Percentiles rank a stretch among this genome's conserved stretches.
These are phyloP conservation scores for Pseudognaphalium luteoalbum DNA, from an alignment of 129 eudicot species.

Conservation along the genomic window DNA sequence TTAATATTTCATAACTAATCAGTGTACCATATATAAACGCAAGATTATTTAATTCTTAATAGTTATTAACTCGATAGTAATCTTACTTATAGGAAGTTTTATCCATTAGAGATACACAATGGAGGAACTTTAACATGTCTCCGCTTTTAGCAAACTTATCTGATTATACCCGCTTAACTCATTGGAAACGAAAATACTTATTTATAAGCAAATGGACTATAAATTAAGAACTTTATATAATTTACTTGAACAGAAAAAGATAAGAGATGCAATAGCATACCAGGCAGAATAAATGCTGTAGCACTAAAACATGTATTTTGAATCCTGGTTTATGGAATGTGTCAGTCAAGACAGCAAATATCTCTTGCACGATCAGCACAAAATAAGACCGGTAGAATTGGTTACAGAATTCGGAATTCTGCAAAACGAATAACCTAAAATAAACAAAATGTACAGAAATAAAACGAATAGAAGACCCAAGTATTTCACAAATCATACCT, in stretches of 20 bases:
- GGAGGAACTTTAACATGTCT: background rate
- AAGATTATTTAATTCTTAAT: background rate
- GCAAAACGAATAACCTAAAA: slow-evolving; percentile 14
- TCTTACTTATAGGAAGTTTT: background rate
- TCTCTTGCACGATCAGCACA: slow-evolving; percentile 90
- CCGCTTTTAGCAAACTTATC: background rate
- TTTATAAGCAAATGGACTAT: background rate
- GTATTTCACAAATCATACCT: slow-evolving; percentile 46
- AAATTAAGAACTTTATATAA: background rate
- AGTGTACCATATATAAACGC: background rate
- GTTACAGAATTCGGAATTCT: slow-evolving; percentile 85
- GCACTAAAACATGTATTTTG: slow-evolving; percentile 88
- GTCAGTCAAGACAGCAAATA: slow-evolving; percentile 96
- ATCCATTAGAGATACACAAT: background rate
- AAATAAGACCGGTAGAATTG: slow-evolving; percentile 88
- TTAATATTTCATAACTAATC: background rate
- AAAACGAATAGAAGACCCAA: background rate
- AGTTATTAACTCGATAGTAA: background rate
- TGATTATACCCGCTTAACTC: background rate
- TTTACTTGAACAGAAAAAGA: background rate
- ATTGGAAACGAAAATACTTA: background rate
- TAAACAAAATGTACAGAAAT: background rate
- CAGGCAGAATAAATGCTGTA: slow-evolving; percentile 84
- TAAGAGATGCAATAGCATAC: slow-evolving; percentile 35
- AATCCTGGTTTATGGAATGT: slow-evolving; percentile 98